phyloP scores from a whole-genome alignment of 2,329 filamentous ascomycete species.

The Aspergillus thermomutatus region DNA sequence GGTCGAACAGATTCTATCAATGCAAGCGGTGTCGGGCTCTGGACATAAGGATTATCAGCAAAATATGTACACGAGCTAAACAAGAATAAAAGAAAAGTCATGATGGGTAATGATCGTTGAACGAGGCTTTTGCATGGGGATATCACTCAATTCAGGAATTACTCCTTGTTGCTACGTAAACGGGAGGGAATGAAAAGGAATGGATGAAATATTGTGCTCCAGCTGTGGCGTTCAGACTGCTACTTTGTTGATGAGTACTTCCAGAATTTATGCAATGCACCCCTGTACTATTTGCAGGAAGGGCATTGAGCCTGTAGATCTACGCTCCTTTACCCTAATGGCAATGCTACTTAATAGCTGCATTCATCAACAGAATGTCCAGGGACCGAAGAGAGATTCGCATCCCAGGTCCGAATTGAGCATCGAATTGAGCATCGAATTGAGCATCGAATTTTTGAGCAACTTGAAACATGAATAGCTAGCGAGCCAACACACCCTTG shows the following conservation, averaged over 20 bases:
- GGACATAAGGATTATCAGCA: conserved; percentile 12
- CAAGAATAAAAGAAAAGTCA: conserved; percentile 18
- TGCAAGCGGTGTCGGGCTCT: conserved; percentile 9
- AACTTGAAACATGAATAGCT: not conserved
- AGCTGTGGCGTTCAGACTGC: not conserved
- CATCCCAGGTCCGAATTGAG: not conserved
- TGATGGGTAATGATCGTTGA: conserved; percentile 22
- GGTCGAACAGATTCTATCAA: conserved; percentile 2
- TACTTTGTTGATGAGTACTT: not conserved
- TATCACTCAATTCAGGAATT: not conserved
- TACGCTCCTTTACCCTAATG: not conserved
- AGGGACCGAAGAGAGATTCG: not conserved
- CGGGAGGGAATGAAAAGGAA: not conserved
- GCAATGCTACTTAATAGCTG: not conserved
- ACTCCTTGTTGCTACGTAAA: not conserved
- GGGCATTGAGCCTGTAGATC: not conserved
- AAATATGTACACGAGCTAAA: conserved; percentile 22
- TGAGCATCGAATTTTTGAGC: not conserved
- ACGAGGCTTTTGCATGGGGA: conserved; percentile 2
- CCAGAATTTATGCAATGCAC: not conserved
- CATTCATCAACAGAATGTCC: not conserved
- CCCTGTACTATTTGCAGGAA: not conserved
- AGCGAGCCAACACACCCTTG: not conserved
- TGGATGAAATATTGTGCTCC: not conserved
- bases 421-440: not conserved